A percentile compares a stretch with the other conserved stretches of the same genome.
Evolutionary conservation across 179 eudicot genomes (phyloP).

Genomic region (Camellia oleifera): DNA sequence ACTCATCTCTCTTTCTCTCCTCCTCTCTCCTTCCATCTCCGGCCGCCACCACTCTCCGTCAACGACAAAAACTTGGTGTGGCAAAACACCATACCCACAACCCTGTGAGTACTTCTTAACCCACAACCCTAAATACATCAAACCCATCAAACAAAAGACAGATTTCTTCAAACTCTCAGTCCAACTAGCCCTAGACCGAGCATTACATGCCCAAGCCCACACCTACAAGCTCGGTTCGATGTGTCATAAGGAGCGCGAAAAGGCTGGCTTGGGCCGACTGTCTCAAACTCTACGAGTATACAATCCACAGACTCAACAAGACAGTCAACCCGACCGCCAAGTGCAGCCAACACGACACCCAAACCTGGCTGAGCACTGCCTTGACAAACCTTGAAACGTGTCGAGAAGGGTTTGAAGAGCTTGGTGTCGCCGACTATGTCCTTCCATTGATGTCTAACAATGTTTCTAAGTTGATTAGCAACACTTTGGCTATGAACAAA

Average conservation of each 20-base stretch:
- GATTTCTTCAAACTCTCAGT: conserved; percentile 40
- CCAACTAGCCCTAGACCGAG: conserved; percentile 36
- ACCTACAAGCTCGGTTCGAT: conserved; percentile 27
- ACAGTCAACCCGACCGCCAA: conserved; percentile 25
- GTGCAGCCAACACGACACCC: conserved; percentile 37
- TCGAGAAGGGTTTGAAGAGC: conserved; percentile 43
- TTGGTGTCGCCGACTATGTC: conserved; percentile 33
- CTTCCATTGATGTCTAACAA: conserved; percentile 30
- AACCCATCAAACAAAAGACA: conserved; percentile 27
- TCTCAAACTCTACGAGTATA: conserved; percentile 51
- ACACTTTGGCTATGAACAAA: conserved; percentile 39
- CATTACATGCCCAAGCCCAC: conserved; percentile 24
- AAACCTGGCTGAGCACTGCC: conserved; percentile 72
- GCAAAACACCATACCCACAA: conserved; percentile 51
- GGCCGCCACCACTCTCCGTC: conserved; percentile 2
- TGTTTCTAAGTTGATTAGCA: conserved; percentile 37
- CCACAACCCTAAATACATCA: conserved; percentile 19
- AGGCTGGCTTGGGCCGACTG: conserved; percentile 66
- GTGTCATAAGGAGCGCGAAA: conserved; percentile 32
- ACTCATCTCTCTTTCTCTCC: background rate
- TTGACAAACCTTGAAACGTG: conserved; percentile 66
- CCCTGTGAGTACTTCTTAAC: conserved; percentile 52
- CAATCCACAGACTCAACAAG: conserved; percentile 42
- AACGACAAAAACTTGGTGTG: conserved; percentile 44
- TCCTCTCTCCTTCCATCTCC: conserved; percentile 11